Evolutionary conservation across 2,329 filamentous ascomycete genomes (phyloP).

Genomic region (Nigrograna mackinnonii): DNA sequence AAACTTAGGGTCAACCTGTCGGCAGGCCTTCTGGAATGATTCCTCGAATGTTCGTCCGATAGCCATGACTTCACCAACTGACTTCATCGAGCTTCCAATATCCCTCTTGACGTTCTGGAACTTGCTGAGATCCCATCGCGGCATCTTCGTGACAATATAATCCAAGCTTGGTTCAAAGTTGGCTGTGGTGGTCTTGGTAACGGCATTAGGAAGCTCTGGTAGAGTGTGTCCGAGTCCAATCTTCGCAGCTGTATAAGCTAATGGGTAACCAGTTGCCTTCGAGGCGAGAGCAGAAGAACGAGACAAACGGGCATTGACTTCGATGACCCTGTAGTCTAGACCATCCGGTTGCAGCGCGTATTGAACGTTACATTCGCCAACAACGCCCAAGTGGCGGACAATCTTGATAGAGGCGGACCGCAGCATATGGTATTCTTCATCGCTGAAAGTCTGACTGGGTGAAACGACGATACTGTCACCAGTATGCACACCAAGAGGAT

Average conservation of each 20-base stretch:
- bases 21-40: slow-evolving; percentile 98
- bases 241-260: slow-evolving; percentile 97
- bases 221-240: slow-evolving; percentile 95
- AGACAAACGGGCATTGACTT: slow-evolving; percentile 98
- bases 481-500: slow-evolving; percentile 95
- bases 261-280: slow-evolving; percentile 95
- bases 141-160: slow-evolving; percentile 98
- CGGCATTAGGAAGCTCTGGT: slow-evolving; percentile 94
- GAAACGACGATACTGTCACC: slow-evolving; percentile 99
- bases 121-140: slow-evolving; percentile 96
- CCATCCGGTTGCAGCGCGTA: slow-evolving; percentile 96
- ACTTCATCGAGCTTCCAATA: slow-evolving; percentile 98
- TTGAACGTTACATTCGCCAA: slow-evolving; percentile 98
- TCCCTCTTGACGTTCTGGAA: slow-evolving; percentile 98
- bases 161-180: slow-evolving; percentile 98
- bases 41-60: slow-evolving; percentile 98
- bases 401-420: slow-evolving; percentile 98
- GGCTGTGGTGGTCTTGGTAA: slow-evolving; percentile 97
- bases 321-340: slow-evolving; percentile 96
- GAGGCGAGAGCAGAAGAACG: slow-evolving; percentile 96
- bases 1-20: slow-evolving; percentile 91
- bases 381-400: slow-evolving; percentile 92
- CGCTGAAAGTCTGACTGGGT: slow-evolving; percentile 92
- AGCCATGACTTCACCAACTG: slow-evolving; percentile 98
- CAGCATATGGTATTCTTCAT: slow-evolving; percentile 99